These are phyloP conservation scores for Odonthalia washingtoniensis DNA, from an alignment of 31 red algal species.

Conservation along the genomic window DNA sequence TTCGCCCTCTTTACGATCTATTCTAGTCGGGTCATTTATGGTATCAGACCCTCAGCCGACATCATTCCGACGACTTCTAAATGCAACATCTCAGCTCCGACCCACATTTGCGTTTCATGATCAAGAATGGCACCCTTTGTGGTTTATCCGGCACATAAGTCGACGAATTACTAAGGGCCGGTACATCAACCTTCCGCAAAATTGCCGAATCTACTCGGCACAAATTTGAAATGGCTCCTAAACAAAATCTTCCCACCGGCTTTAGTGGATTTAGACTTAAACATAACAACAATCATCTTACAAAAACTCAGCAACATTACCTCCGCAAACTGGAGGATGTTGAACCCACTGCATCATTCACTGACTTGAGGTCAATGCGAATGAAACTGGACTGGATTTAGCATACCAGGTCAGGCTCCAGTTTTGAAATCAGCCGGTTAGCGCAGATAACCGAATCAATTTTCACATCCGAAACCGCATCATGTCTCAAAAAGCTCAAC, in stretches of 20 bases:
- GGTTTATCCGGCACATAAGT: conserved; percentile 47
- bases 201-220: neutral
- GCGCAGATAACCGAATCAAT: conserved; percentile 23
- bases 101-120: conserved; percentile 32
- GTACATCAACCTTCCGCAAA: neutral
- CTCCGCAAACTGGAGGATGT: conserved; percentile 44
- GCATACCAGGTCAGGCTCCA: too few relatives aligned
- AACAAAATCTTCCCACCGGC: neutral
- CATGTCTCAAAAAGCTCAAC: neutral
- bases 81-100: conserved; percentile 36
- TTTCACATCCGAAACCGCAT: neutral
- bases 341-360: neutral
- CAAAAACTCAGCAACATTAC: conserved; percentile 29
- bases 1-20: conserved; percentile 43
- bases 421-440: too few relatives aligned
- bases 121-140: neutral
- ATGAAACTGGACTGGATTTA: too few relatives aligned
- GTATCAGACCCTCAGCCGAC: conserved; percentile 41
- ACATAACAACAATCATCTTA: neutral
- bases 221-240: conserved; percentile 27
- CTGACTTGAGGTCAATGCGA: conserved; percentile 28
- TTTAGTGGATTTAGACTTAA: conserved; percentile 34
- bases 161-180: conserved; percentile 26
- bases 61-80: conserved; percentile 14
- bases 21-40: conserved; percentile 42